phyloP scores from a whole-genome alignment of 75 land plant genomes.

The Selaginella tamariscina region DNA sequence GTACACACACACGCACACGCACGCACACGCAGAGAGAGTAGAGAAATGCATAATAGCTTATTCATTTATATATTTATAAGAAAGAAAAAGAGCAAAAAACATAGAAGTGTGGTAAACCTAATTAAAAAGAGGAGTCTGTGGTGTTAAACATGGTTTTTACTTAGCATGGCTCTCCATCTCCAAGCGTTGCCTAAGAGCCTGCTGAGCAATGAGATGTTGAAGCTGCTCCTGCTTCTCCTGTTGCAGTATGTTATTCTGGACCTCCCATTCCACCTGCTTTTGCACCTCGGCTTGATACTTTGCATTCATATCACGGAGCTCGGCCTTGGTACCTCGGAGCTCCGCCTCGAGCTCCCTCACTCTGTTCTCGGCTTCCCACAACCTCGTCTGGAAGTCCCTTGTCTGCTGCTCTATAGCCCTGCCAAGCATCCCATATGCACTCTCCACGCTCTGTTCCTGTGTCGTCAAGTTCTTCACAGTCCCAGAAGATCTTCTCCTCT shows the following conservation, averaged over 20 bases:
- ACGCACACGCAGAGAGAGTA: too few relatives aligned
- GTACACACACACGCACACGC: too few relatives aligned
- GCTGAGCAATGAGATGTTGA: background rate
- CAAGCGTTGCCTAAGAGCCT: conserved; percentile 1
- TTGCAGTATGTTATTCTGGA: background rate
- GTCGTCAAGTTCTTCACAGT: too few relatives aligned
- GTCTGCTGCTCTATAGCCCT: background rate
- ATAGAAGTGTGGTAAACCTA: too few relatives aligned
- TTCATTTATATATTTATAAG: too few relatives aligned
- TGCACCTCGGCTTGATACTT: background rate
- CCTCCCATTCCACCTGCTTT: conserved; percentile 1
- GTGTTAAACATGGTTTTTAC: too few relatives aligned
- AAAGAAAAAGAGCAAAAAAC: too few relatives aligned
- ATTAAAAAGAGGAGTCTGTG: too few relatives aligned
- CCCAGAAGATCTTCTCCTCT: background rate
- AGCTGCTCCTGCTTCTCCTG: conserved; percentile 10
- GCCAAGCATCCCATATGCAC: background rate
- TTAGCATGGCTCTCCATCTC: too few relatives aligned
- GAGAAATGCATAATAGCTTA: too few relatives aligned
- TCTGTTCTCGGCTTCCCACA: background rate
- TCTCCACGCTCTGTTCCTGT: background rate
- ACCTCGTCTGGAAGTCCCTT: background rate
- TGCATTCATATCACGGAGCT: too few relatives aligned
- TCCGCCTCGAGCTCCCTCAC: conserved; percentile 1
- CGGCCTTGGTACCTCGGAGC: background rate